Conservation (phyloP, 2,329 filamentous ascomycete species). For the Mycosphaerella sp. region DNA sequence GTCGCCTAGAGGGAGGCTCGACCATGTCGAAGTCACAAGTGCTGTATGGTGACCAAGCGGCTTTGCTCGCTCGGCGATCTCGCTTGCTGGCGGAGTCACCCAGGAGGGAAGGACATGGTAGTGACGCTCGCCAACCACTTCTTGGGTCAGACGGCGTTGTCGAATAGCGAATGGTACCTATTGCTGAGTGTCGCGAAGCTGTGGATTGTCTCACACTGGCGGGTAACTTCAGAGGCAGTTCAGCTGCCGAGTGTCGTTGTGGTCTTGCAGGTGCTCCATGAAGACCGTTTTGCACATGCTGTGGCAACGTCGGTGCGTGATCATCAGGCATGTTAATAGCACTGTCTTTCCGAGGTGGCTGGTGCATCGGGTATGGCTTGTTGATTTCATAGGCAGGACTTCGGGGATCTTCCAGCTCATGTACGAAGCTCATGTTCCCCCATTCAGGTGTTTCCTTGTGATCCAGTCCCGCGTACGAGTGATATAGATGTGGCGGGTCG, state of each 20-base stretch:
- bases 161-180: not conserved
- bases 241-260: constrained; percentile 6
- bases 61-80: constrained; percentile 3
- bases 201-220: not conserved
- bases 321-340: not conserved
- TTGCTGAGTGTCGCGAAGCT: constrained; percentile 3
- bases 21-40: constrained; percentile 1
- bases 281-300: not conserved
- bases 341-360: constrained; percentile 8
- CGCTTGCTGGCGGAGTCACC: not conserved
- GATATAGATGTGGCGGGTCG: not conserved
- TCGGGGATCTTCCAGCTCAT: constrained; percentile 2
- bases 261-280: not conserved
- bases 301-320: not conserved
- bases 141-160: not conserved
- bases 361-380: constrained; percentile 7
- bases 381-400: constrained; percentile 6
- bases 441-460: not conserved
- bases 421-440: constrained; percentile 1
- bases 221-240: not conserved
- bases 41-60: constrained; percentile 1
- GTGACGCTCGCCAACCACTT: not conserved
- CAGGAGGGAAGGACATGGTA: not conserved
- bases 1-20: not conserved
- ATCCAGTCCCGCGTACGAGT: not conserved